These are phyloP conservation scores for Ganoderma lucidum DNA, from an alignment of 1,284 basidiomycete species.

Conservation along the genomic window DNA sequence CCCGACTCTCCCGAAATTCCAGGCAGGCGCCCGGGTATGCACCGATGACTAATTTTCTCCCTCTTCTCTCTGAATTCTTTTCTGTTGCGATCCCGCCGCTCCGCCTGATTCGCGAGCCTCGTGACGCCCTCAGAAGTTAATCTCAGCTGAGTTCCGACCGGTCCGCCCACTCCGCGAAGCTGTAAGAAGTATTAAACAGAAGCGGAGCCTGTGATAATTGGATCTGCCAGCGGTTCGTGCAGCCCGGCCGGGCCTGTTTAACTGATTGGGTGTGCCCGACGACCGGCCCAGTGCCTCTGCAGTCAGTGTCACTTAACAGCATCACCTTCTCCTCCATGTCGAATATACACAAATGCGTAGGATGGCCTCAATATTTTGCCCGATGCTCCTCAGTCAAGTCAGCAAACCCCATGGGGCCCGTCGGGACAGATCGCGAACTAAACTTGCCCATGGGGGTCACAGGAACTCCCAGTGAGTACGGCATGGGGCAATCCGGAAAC, in stretches of 20 bases:
- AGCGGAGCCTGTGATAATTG: no score
- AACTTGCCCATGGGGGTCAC: conserved; percentile 14
- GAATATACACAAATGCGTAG: neutral
- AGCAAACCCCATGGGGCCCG: neutral
- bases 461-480: conserved; percentile 11
- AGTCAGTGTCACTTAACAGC: no score
- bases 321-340: neutral
- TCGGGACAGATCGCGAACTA: conserved; percentile 3
- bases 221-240: no score
- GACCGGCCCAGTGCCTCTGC: neutral
- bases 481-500: neutral
- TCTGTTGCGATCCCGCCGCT: no score
- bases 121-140: no score
- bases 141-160: no score
- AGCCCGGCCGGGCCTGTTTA: no score
- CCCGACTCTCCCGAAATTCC: conserved; percentile 2
- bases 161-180: no score
- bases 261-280: no score
- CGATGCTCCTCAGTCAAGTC: neutral
- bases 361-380: neutral
- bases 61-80: neutral
- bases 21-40: neutral
- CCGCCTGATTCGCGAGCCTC: no score
- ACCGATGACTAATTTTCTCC: conserved; percentile 6
- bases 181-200: no score